These are phyloP conservation scores for Cladosporium sp. DNA, from an alignment of 2,329 filamentous ascomycete species.

Conservation along the genomic window DNA sequence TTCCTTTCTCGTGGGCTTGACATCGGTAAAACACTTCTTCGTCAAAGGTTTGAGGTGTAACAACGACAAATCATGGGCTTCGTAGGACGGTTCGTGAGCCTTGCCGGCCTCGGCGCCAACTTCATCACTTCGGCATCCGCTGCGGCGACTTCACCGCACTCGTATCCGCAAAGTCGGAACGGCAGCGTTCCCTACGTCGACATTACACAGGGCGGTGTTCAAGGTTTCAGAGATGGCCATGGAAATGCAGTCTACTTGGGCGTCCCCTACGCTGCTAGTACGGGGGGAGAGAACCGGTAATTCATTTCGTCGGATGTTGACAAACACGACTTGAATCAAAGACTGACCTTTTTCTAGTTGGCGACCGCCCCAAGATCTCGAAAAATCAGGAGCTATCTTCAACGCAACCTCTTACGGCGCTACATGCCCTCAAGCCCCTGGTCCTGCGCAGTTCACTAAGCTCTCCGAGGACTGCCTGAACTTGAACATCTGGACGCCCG, in stretches of 20 bases:
- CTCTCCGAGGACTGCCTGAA: constrained; percentile 54
- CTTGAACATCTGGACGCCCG: constrained; percentile 53
- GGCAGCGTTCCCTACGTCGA: too few species aligned
- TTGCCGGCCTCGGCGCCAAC: too few species aligned
- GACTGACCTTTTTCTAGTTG: constrained; percentile 19
- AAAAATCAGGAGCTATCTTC: constrained; percentile 17
- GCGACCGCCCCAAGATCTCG: constrained; percentile 29
- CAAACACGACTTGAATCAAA: too few species aligned
- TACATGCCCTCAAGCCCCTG: constrained; percentile 31
- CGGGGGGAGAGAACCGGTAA: constrained; percentile 37
- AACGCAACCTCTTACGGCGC: constrained; percentile 30
- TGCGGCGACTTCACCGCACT: too few species aligned
- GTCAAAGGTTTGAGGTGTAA: too few species aligned
- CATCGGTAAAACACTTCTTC: too few species aligned
- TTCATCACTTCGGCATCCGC: too few species aligned
- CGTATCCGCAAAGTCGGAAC: too few species aligned
- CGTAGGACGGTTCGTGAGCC: too few species aligned
- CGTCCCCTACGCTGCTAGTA: constrained; percentile 38
- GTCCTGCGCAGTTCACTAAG: constrained; percentile 17
- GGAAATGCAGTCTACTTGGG: constrained; percentile 35
- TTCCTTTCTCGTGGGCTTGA: too few species aligned
- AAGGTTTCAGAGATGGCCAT: constrained; percentile 14
- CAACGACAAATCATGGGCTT: too few species aligned
- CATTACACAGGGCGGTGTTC: constrained; percentile 7
- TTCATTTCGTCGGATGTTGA: too few species aligned